A percentile compares a stretch with the other conserved stretches of the same genome.
phyloP scores from a whole-genome alignment of 306 rosid genomes.

The Oemleria cerasiformis region DNA sequence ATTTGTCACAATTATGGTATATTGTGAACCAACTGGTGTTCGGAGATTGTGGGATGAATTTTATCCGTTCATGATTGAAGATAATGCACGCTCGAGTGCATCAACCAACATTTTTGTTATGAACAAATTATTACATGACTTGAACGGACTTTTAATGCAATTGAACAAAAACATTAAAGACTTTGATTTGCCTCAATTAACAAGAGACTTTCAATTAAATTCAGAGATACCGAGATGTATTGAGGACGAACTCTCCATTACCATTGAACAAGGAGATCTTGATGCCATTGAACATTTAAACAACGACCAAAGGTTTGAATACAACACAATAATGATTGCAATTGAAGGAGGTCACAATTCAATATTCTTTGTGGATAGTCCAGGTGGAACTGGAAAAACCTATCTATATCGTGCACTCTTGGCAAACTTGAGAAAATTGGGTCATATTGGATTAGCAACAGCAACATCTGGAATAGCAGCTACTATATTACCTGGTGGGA shows the following conservation, averaged over 20 bases:
- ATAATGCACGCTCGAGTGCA: too few relatives aligned
- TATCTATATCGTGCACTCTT: not conserved
- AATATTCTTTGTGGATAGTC: not conserved
- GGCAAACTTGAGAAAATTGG: not conserved
- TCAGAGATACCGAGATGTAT: not conserved
- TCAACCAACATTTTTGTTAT: not conserved
- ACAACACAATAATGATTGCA: not conserved
- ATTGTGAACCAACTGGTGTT: not conserved
- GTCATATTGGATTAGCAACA: not conserved
- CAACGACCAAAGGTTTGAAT: not conserved
- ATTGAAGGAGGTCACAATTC: too few relatives aligned
- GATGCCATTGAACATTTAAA: not conserved
- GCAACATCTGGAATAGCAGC: not conserved
- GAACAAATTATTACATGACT: not conserved
- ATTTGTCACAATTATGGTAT: too few relatives aligned
- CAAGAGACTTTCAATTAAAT: not conserved
- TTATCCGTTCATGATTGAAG: not conserved
- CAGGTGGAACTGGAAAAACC: not conserved
- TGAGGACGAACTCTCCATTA: not conserved
- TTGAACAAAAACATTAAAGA: too few relatives aligned
- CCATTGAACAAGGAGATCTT: not conserved
- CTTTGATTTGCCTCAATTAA: not conserved
- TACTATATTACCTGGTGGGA: not conserved
- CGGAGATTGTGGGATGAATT: not conserved
- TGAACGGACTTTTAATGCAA: not conserved